phyloP scores from a whole-genome alignment of 768 basidiomycete genomes.

The Tricholoma sp. region DNA sequence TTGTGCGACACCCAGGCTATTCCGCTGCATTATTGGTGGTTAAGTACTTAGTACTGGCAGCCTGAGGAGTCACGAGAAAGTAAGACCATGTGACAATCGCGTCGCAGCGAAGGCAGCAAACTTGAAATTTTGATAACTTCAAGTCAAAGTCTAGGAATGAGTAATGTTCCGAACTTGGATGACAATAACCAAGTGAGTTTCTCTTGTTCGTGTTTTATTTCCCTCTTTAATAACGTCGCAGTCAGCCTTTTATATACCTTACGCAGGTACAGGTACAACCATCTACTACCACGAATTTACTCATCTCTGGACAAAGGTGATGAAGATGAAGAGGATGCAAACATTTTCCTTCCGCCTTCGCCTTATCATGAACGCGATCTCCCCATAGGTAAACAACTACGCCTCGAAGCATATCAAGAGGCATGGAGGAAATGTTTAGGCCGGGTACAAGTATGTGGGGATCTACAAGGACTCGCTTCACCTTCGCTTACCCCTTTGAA shows the following conservation, averaged over 20 bases:
- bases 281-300: neutral
- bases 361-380: conserved; percentile 10
- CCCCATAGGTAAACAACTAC: conserved; percentile 20
- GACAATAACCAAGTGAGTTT: conserved; percentile 9
- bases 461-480: neutral
- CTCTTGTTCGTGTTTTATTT: neutral
- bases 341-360: conserved; percentile 3
- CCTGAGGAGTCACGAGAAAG: too few relatives aligned
- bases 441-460: conserved; percentile 44
- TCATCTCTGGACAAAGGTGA: neutral
- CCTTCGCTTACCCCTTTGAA: conserved; percentile 2
- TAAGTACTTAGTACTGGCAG: too few relatives aligned
- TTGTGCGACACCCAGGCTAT: too few relatives aligned
- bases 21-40: too few relatives aligned
- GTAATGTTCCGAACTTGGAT: conserved; percentile 2
- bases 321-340: neutral
- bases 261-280: conserved; percentile 3
- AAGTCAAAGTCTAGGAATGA: neutral
- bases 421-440: conserved; percentile 58
- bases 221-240: conserved; percentile 1
- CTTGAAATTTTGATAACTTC: too few relatives aligned
- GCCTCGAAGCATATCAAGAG: conserved; percentile 47
- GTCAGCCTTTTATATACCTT: conserved; percentile 17
- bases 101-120: conserved; percentile 5
- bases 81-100: neutral